phyloP scores from a whole-genome alignment of 495 filamentous ascomycete genomes.

The Penicillium malachiteum region DNA sequence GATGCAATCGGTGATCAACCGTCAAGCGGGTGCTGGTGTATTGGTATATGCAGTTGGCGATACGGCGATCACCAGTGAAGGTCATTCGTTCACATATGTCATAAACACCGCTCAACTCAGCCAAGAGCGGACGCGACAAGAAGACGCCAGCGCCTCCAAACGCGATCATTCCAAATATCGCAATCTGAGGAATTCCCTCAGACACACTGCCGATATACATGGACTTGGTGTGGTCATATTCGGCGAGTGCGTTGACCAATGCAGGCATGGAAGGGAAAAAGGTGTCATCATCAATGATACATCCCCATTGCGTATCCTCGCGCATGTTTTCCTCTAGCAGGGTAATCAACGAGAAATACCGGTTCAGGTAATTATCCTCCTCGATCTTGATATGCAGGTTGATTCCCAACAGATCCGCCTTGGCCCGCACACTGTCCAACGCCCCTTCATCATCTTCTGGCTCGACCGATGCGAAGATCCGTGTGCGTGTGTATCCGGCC shows the following conservation, averaged over 20 bases:
- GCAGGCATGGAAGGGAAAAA: conserved; percentile 57
- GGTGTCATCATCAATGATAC: conserved; percentile 69
- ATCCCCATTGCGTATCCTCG: conserved; percentile 55
- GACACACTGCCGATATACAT: conserved; percentile 58
- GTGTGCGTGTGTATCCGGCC: conserved; percentile 55
- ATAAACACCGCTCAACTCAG: conserved; percentile 34
- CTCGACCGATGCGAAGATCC: conserved; percentile 55
- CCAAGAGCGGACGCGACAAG: conserved; percentile 50
- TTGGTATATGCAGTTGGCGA: conserved; percentile 53
- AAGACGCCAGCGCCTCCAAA: conserved; percentile 64
- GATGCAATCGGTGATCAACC: conserved; percentile 51
- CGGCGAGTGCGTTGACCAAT: conserved; percentile 44
- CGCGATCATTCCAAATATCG: conserved; percentile 50
- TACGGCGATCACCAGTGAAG: conserved; percentile 46
- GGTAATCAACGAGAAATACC: conserved; percentile 60
- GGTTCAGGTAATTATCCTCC: conserved; percentile 48
- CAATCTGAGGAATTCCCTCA: conserved; percentile 52
- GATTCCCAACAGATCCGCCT: conserved; percentile 46
- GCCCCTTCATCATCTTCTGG: conserved; percentile 33
- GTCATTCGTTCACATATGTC: conserved; percentile 40
- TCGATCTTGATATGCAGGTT: conserved; percentile 52
- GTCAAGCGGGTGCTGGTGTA: conserved; percentile 50
- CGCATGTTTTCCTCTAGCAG: conserved; percentile 48
- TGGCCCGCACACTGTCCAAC: conserved; percentile 30
- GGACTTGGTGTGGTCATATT: conserved; percentile 46